Evolutionary conservation across 1,139 yeast species (phyloP).

Genomic region (Komagataea norvegica): DNA sequence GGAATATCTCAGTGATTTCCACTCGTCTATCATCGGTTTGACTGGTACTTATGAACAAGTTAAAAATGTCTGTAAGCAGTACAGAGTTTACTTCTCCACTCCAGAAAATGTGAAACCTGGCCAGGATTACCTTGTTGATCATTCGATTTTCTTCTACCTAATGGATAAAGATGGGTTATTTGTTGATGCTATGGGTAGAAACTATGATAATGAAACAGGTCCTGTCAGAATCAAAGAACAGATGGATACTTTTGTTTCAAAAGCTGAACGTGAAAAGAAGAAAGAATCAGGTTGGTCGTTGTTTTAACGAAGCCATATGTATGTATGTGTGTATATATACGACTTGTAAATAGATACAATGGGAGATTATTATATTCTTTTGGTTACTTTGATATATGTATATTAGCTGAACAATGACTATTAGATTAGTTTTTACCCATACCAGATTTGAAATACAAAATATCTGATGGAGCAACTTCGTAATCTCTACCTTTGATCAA

Average conservation of each 20-base stretch:
- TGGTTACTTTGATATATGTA: background rate
- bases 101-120: slow-evolving; percentile 93
- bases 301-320: slow-evolving; percentile 34
- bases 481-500: slow-evolving; percentile 95
- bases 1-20: slow-evolving; percentile 80
- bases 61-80: slow-evolving; percentile 78
- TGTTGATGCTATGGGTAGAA: slow-evolving; percentile 91
- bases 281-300: slow-evolving; percentile 52
- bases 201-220: slow-evolving; percentile 75
- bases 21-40: slow-evolving; percentile 79
- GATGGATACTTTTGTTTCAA: slow-evolving; percentile 72
- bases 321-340: background rate
- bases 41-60: slow-evolving; percentile 88
- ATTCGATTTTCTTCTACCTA: slow-evolving; percentile 89
- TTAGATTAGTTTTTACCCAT: slow-evolving; percentile 64
- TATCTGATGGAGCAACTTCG: slow-evolving; percentile 87
- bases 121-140: slow-evolving; percentile 94
- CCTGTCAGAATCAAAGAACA: slow-evolving; percentile 74
- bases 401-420: no score
- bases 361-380: no score
- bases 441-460: slow-evolving; percentile 92
- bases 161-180: slow-evolving; percentile 97
- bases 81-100: slow-evolving; percentile 91
- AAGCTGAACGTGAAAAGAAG: slow-evolving; percentile 57
- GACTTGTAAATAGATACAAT: slow-evolving; percentile 7